These are phyloP conservation scores for Asterionellopsis glacialis DNA, from an alignment of 108 stramenopile species.

Conservation along the genomic window DNA sequence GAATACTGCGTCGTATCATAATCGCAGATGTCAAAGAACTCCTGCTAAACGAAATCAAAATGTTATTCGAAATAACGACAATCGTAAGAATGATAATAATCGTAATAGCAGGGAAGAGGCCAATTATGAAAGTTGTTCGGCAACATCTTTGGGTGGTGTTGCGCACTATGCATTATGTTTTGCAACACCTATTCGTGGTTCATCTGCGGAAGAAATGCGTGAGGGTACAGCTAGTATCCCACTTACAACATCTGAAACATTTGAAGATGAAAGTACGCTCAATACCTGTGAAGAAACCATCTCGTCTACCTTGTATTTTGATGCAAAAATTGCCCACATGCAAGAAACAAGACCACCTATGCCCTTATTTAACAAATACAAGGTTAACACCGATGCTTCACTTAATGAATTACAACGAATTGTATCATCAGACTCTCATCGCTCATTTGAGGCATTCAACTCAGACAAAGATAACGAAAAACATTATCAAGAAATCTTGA, in stretches of 20 bases:
- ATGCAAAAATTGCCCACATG: constrained; percentile 49
- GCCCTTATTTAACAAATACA: constrained; percentile 49
- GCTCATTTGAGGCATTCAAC: neutral
- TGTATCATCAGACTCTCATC: constrained; percentile 29
- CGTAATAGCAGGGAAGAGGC: too few relatives aligned
- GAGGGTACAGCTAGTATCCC: constrained; percentile 19
- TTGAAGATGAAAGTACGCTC: constrained; percentile 15
- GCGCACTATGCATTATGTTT: constrained; percentile 40
- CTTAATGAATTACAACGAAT: constrained; percentile 19
- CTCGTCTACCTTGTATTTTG: constrained; percentile 58
- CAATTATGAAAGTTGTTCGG: too few relatives aligned
- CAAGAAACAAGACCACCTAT: constrained; percentile 55
- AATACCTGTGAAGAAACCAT: constrained; percentile 50
- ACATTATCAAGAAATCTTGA: too few relatives aligned
- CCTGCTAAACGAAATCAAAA: too few relatives aligned
- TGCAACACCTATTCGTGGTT: constrained; percentile 52
- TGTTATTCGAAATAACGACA: too few relatives aligned
- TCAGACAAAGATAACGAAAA: too few relatives aligned
- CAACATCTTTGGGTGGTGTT: too few relatives aligned
- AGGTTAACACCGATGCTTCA: constrained; percentile 17
- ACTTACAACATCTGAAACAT: constrained; percentile 17
- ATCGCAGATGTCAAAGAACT: too few relatives aligned
- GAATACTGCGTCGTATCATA: too few relatives aligned
- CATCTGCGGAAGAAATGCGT: constrained; percentile 16
- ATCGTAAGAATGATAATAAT: too few relatives aligned